Percentiles rank a stretch among this genome's conserved stretches.
These are phyloP conservation scores for Brassica napus DNA, from an alignment of 345 rosid species.

Conservation along the genomic window Da-Ae NC_063449.1:35464501-35465000, in stretches of 20 bases:
- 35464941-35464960: no score
- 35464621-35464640: background rate
- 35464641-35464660: background rate
- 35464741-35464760: background rate
- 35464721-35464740: background rate
- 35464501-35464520: no score
- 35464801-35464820: no score
- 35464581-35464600: background rate
- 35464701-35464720: background rate
- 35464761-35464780: background rate
- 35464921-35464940: background rate
- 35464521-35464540: no score
- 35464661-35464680: background rate
- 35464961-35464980: no score
- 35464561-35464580: background rate
- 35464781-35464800: background rate
- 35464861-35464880: background rate
- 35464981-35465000: background rate
- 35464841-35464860: no score
- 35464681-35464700: background rate
- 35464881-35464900: background rate
- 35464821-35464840: background rate
- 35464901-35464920: background rate
- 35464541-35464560: no score
- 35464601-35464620: background rate